Percentiles rank a stretch among this genome's conserved stretches.
These are phyloP conservation scores for Flueggea neowawraea DNA, from an alignment of 441 rosid species.

Conservation along the genomic window DNA sequence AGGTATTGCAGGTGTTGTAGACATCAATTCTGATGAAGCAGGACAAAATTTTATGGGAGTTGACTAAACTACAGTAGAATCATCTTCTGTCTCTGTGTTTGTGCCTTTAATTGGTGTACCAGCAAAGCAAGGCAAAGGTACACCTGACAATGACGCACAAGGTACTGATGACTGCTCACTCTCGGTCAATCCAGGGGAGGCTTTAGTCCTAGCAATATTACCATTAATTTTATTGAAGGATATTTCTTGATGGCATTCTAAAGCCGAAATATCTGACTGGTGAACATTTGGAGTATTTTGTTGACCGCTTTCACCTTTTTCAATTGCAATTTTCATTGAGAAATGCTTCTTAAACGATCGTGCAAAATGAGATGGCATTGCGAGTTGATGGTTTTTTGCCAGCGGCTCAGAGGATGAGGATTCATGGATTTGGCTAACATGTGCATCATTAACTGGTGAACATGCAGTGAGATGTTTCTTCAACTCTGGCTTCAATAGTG, in stretches of 20 bases:
- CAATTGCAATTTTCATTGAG: conserved; percentile 22
- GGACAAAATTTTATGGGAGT: no score
- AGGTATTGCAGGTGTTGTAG: conserved; percentile 36
- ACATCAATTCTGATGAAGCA: conserved; percentile 40
- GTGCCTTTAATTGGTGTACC: conserved; percentile 42
- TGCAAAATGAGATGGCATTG: conserved; percentile 42
- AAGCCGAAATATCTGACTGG: no score
- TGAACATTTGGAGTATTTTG: no score
- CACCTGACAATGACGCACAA: conserved; percentile 14
- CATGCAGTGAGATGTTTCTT: conserved; percentile 6
- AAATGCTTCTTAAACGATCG: conserved; percentile 39
- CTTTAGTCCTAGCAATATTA: not conserved
- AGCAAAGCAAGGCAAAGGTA: conserved; percentile 21
- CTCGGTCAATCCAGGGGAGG: conserved; percentile 1
- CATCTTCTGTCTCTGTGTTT: conserved; percentile 14
- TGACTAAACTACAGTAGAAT: conserved; percentile 12
- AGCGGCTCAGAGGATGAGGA: conserved; percentile 8
- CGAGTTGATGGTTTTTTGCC: conserved; percentile 24
- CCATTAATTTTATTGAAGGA: no score
- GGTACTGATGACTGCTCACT: not conserved
- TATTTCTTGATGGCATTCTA: no score
- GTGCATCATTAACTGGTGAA: conserved; percentile 12
- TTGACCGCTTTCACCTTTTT: no score
- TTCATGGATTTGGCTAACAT: not conserved
- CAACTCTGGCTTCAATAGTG: conserved; percentile 13